These are phyloP conservation scores for Coemansia sp. DNA, from an alignment of 192 early-diverging fungal genomes.

Conservation along the genomic window DNA sequence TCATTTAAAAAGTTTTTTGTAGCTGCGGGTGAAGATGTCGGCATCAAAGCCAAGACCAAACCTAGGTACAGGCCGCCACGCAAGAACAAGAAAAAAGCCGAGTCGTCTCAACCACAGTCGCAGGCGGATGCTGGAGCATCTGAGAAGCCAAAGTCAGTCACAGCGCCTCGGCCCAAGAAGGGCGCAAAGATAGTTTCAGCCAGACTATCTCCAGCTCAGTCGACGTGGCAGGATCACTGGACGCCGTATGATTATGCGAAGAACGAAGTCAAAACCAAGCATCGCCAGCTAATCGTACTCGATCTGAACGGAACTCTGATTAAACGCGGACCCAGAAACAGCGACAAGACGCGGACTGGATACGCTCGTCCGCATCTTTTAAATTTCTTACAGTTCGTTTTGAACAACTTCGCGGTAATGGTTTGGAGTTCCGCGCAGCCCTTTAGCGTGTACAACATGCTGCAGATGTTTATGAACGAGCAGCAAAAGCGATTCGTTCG, in stretches of 20 bases:
- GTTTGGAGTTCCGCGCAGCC: constrained; percentile 71
- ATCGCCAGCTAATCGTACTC: constrained; percentile 60
- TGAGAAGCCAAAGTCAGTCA: neutral
- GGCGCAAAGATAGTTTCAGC: neutral
- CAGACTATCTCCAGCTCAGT: neutral
- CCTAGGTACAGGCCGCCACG: constrained; percentile 20
- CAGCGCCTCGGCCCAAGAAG: neutral
- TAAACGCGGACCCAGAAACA: constrained; percentile 26
- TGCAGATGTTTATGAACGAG: constrained; percentile 41
- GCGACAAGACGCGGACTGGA: constrained; percentile 8
- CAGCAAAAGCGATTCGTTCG: constrained; percentile 40
- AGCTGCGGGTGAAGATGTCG: neutral
- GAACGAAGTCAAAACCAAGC: constrained; percentile 27
- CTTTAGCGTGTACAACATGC: constrained; percentile 58
- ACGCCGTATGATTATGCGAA: constrained; percentile 9
- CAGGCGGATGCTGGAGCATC: neutral
- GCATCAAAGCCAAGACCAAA: neutral
- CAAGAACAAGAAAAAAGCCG: constrained; percentile 6
- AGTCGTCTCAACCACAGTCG: neutral
- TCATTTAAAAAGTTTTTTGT: neutral
- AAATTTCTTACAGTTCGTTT: constrained; percentile 58
- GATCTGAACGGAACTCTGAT: constrained; percentile 74
- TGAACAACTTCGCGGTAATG: constrained; percentile 65
- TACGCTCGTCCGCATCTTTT: constrained; percentile 54
- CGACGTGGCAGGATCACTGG: constrained; percentile 26